Base-by-base conservation (phyloP, 2,329 filamentous ascomycete species). In the Calonectria pseudoturangicola region DNA sequence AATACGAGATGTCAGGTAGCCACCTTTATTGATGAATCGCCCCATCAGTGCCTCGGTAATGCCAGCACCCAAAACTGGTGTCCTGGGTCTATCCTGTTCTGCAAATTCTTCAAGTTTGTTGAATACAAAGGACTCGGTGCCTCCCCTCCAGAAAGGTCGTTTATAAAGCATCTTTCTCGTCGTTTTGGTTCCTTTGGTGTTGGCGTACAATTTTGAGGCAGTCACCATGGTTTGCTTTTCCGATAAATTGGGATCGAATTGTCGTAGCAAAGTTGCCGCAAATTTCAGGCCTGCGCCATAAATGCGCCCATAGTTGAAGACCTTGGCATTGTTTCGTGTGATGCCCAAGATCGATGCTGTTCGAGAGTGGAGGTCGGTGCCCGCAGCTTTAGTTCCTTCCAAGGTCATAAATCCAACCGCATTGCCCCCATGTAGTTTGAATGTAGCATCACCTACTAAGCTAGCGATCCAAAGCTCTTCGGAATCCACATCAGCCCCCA, bases 371-470 rank as follows among this genome's bases (percentile, higher is more conserved):
- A 98, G 86, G 83, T 99, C 96, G 0, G 96, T 99, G 4, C 96
- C 96, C 3, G 94, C 95, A 7, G 95, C 93, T 85, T 99, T 98
- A 63, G 95, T 97, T 16, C 97, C 96, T 85, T 99, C 97, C 1
- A 99, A 88, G 0, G 97, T 99, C 97, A 99, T 99, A 87, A 99
- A 99, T 0, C 97, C 97, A 71, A 99, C 94, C 1, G 97, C 97
- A 81, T 98, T 98, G 66, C 97, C 97, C 50, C 97, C 97, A 78
- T 99, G 97, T 1, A 99, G 88, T 80, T 95, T 93, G 86, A 99
- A 99, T 28, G 96, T 95, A 4, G 97, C 95, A 82, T 99, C 97
- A 28, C 97, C 97, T 2, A 99, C 91, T 1, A 99, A 88, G 83
- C 95, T 98, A 4, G 97, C 97, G 79, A 99, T 99, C 97, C 97